Evolutionary conservation across 208 protist genomes (phyloP), one percentile per base, ranked within the genome.

Genomic region (Histomonas meleagridis): DNA sequence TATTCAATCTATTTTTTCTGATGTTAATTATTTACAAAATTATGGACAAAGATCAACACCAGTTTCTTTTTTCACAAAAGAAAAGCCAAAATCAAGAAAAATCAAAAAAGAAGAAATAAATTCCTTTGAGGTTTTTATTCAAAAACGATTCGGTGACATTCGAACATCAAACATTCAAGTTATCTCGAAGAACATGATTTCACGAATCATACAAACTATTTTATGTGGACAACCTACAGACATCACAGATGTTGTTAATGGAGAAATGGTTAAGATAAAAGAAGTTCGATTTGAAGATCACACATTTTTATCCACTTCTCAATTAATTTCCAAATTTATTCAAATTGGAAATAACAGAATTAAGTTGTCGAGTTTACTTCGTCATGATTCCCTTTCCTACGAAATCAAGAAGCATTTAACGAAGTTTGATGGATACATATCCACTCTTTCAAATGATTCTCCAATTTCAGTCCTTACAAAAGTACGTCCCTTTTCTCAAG

Each of bases 221-320:
- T 28, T 86, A 32, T 51, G 40, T 38, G 76, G 76, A 12, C 55
- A 23, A 16, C 23, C n/a, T 40, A 86, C 76, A 14, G 76, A 86
- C 38, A 57, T 51, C 38, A 86, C 76, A 32, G 38, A 48, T 51
- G 55, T 86, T 55, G 3, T 86, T 32, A 35, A 86, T 40, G 35
- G 55, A 40, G 2, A 86, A 57, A 86, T 86, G 9, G 0, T 40
- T n/a, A 32, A 51, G 32, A 86, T n/a, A 26, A 38, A 40, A 18
- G 40, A 86, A 86, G 76, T 86, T 38, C 7, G 76, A 86, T 86
- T 86, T 28, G 76, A 86, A 49, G 18, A 86, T 86, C 76, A 86
- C 55, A 86, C 76, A 46, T 43, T 55, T 9, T 32, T 28, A 55
- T 86, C 76, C 32, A 51, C 76, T 35, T 55, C 32, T 18, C 16